Percentiles rank a stretch among this genome's conserved stretches.
phyloP scores from a whole-genome alignment of 1,284 basidiomycete species.

The Anthracocystis setariae region DNA sequence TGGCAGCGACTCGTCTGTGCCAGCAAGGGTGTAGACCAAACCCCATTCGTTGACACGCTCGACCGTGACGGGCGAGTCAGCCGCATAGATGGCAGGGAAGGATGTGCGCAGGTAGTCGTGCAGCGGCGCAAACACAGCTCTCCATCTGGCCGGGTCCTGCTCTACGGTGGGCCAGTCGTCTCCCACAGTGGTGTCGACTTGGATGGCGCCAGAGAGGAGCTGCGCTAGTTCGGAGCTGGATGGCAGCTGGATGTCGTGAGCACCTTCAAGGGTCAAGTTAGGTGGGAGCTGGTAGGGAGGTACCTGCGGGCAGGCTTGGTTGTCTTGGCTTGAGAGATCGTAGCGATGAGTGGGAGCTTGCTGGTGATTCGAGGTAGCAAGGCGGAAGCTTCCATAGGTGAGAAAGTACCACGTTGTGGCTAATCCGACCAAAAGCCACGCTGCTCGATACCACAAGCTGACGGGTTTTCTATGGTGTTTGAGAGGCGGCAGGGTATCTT shows the following conservation, averaged over 20 bases:
- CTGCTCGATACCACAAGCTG: neutral
- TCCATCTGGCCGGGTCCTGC: slow-evolving; percentile 45
- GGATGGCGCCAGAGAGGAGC: slow-evolving; percentile 47
- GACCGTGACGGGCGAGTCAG: slow-evolving; percentile 25
- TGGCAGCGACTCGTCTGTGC: slow-evolving; percentile 73
- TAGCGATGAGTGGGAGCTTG: neutral
- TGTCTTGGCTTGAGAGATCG: neutral
- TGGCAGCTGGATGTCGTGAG: slow-evolving; percentile 15
- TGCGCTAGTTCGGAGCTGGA: slow-evolving; percentile 22
- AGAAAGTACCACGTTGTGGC: neutral
- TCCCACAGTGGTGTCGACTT: slow-evolving; percentile 51
- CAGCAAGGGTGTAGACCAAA: slow-evolving; percentile 75
- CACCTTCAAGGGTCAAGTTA: neutral
- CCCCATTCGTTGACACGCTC: slow-evolving; percentile 74
- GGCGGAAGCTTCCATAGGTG: neutral
- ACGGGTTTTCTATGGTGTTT: neutral
- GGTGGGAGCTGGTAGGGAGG: slow-evolving; percentile 24
- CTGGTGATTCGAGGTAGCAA: neutral
- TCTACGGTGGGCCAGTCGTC: slow-evolving; percentile 50
- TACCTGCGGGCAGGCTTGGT: slow-evolving; percentile 32
- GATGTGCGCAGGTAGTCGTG: slow-evolving; percentile 42
- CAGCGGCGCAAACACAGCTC: slow-evolving; percentile 46
- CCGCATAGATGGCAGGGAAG: slow-evolving; percentile 35
- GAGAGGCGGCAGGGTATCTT: slow-evolving; percentile 1
- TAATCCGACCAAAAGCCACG: neutral